Base-by-base conservation (phyloP, 1,139 yeast genomes). In the Saccharomyces hybrid region DNA sequence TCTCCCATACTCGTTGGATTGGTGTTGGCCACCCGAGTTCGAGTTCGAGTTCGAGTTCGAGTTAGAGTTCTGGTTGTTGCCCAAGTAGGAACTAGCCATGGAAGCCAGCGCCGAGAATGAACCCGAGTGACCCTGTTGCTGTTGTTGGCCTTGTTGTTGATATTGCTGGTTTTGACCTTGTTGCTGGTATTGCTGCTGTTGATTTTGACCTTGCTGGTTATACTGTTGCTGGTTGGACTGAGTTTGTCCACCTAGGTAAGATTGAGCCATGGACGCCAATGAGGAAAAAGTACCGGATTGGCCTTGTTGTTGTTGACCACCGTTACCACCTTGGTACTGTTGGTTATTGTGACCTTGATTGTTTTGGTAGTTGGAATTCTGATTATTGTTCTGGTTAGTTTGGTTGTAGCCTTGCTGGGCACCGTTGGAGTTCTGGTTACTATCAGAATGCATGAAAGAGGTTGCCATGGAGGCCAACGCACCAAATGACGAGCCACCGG, bases 41-140 rank as follows among this genome's bases (percentile, higher is more conserved):
- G 42, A 14, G 41, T 52, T 47, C 11, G 51, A 49, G 12, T 47
- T 16, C 31, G 49, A 16, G 27, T 16, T 16, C 16, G 16, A 16
- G 16, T 49, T 34, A 26, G 48, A 27, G 51, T 24, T 49, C 24
- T 49, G 34, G 14, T 49, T 21, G 49, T 50, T 53, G 28, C 51
- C 51, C 8, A 56, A 50, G 29, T 58, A 56, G 28, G 55, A 53
- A 34, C 56, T 54, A 4, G 59, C 58, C 58, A 56, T 58, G 11
- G 56, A 56, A 32, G 59, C 56, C 26, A 55, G 44, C 4, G 54
- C 53, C n/a, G 60, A 56, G 9, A 51, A 51, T 3, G 56, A 34
- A 27, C 56, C 26, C 8, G 47, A 24, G 9, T 46, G 51, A n/a
- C 28, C 47, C 26, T 47, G 48, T 49, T 44, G 38, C 24, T 32